Evolutionary conservation across 805 yeast genomes (phyloP), one percentile per base, ranked within the genome.

Genomic region (Wickerhamiella sergipiensis): DNA sequence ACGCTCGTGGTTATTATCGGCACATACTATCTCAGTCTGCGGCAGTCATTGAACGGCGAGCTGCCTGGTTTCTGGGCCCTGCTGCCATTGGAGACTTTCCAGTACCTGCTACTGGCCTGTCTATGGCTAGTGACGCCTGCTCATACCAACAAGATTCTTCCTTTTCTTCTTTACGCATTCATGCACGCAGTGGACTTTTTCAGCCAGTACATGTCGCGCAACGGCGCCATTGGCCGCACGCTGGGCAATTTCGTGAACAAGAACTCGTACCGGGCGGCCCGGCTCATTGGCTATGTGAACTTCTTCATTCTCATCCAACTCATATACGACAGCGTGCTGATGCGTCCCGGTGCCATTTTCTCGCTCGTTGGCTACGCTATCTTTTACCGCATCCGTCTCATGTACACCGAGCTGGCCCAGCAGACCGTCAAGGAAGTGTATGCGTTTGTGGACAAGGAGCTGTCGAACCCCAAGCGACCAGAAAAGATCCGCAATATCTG

Each of bases 51-150:
- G 67, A 80, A 80, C 22, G 69, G 78, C 18, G 68, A 71, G 26
- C 71, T 74, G 49, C 94, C 95, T 6, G 72, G 80, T 5, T 73
- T 79, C 61, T 74, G 75, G 51, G 77, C 56, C 2, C 80, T 88
- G 62, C 61, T 85, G 50, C 80, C 88, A 9, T 77, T 86, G 22
- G 86, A 79, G 57, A 84, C 85, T 63, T 83, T 83, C 71, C 95
- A 86, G 65, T 78, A 76, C 60, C 67, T 80, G 50, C 54, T 76
- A 2, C 65, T 80, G 52, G 82, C 80, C 40, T 56, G 73, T 51
- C 69, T 70, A 23, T 77, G 80, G 79, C 66, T 73, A 55, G 61
- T 80, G 45, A 76, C 88, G 56, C 81, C 82, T 23, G 74, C 73
- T 51, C 77, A 79, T 53, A 67, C 78, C 29, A 61, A 85, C 52